These are phyloP conservation scores for Solanum arcanum DNA, from an alignment of 257 asterid species.

Conservation along the genomic window DNA sequence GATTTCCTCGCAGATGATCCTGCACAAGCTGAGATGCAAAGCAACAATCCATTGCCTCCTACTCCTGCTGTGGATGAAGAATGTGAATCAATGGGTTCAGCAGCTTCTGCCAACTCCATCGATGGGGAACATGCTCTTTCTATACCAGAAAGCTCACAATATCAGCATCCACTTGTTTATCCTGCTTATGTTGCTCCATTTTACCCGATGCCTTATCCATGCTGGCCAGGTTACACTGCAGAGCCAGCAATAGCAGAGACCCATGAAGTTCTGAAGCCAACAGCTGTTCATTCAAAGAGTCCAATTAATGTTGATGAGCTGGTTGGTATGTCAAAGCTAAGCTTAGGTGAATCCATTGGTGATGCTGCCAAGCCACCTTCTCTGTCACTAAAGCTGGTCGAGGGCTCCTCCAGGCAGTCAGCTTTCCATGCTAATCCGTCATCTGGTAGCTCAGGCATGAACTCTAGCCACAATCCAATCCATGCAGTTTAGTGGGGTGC, in stretches of 20 bases:
- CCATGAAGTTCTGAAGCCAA: conserved; percentile 89
- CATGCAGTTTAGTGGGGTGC: conserved; percentile 42
- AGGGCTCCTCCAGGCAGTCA: conserved; percentile 82
- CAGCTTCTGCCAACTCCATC: conserved; percentile 71
- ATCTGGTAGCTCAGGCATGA: conserved; percentile 47
- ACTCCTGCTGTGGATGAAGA: conserved; percentile 56
- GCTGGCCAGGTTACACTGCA: conserved; percentile 51
- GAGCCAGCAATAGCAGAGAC: conserved; percentile 55
- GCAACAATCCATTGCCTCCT: conserved; percentile 29
- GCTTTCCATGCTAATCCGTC: conserved; percentile 86
- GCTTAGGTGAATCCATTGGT: conserved; percentile 69
- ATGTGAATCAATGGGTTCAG: conserved; percentile 77
- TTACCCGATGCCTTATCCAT: conserved; percentile 55
- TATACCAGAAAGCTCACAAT: conserved; percentile 40
- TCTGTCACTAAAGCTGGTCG: conserved; percentile 56
- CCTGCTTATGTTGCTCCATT: conserved; percentile 77
- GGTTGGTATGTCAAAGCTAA: conserved; percentile 81
- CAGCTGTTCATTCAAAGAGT: conserved; percentile 79
- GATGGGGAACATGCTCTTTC: conserved; percentile 38
- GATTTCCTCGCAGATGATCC: conserved; percentile 51
- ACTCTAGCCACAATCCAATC: conserved; percentile 65
- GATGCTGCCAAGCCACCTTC: conserved; percentile 38
- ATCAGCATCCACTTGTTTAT: conserved; percentile 57
- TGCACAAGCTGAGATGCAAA: conserved; percentile 40
- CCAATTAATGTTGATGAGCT: conserved; percentile 85